These are phyloP conservation scores for Chrysoporthe austroafricana DNA, from an alignment of 2,329 filamentous ascomycete genomes.

Conservation along the genomic window DNA sequence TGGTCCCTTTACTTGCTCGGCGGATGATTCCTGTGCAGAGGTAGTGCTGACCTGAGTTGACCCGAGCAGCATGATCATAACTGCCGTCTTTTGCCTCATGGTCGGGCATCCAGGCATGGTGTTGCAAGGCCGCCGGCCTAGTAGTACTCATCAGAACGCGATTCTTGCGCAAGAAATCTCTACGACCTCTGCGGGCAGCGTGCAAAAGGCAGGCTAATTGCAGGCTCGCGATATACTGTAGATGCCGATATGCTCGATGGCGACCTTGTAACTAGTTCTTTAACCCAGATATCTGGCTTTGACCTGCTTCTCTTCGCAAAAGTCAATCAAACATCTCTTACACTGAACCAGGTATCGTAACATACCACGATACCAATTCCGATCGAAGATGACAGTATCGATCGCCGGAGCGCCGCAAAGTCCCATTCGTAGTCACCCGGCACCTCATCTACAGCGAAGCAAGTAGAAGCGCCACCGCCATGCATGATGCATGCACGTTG, in stretches of 20 bases:
- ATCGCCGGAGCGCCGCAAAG: no score
- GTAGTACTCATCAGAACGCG: background rate
- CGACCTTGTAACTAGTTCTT: no score
- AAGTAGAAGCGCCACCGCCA: background rate
- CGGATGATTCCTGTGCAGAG: background rate
- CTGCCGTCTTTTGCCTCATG: constrained; percentile 22
- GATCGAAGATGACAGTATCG: no score
- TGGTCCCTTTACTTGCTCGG: background rate
- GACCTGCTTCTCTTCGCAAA: no score
- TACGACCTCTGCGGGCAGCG: background rate
- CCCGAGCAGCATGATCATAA: background rate
- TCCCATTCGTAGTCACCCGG: no score
- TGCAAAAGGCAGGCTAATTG: background rate
- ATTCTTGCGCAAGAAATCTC: background rate
- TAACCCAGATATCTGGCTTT: no score
- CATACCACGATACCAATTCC: no score
- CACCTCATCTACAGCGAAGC: background rate
- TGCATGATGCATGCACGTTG: background rate
- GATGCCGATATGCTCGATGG: background rate
- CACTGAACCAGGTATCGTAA: no score
- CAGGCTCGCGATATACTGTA: background rate
- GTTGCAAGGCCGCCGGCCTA: background rate
- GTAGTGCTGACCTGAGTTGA: background rate
- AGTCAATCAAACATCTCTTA: background rate
- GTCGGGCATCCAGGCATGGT: constrained; percentile 28